phyloP scores from a whole-genome alignment of 2,329 filamentous ascomycete species.

The Aspergillus unguis region DNA sequence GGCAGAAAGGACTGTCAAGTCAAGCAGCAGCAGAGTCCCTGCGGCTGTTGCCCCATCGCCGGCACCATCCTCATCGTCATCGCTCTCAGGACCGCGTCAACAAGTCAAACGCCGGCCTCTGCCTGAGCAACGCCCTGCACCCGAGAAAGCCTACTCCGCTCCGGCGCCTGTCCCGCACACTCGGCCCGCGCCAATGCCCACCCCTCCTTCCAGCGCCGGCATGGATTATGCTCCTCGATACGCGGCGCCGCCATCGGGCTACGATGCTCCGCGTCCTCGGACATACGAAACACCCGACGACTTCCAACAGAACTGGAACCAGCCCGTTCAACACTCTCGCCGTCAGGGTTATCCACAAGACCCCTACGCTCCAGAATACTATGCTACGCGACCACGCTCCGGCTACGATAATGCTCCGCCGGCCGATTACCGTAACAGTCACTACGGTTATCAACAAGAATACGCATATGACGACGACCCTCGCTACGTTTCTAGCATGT shows the following conservation, averaged over 20 bases:
- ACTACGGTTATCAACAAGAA: conserved; percentile 20
- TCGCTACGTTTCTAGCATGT: conserved; percentile 12
- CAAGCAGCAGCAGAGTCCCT: conserved; percentile 20
- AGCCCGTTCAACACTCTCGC: conserved; percentile 16
- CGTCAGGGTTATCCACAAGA: conserved; percentile 18
- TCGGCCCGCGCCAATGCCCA: conserved; percentile 24
- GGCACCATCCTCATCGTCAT: conserved; percentile 21
- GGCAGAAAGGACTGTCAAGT: conserved; percentile 34
- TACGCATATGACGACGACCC: conserved; percentile 18
- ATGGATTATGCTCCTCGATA: conserved; percentile 74
- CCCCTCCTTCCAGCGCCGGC: conserved; percentile 47
- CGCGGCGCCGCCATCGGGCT: conserved; percentile 54
- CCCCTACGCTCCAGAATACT: conserved; percentile 22
- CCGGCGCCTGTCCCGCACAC: conserved; percentile 32
- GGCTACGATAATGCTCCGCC: conserved; percentile 25
- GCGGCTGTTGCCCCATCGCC: conserved; percentile 1
- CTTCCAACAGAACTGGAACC: conserved; percentile 27
- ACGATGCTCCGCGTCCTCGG: conserved; percentile 34
- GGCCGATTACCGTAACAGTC: conserved; percentile 22
- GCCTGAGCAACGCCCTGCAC: conserved; percentile 55
- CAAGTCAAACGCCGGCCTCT: conserved; percentile 79
- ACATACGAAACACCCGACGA: conserved; percentile 32
- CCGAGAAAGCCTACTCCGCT: conserved; percentile 22
- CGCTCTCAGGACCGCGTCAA: conserved; percentile 48
- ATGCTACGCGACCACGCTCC: conserved; percentile 22